These are phyloP conservation scores for Leishmania major DNA, from an alignment of 208 protist genomes.

Conservation along the genomic window DNA sequence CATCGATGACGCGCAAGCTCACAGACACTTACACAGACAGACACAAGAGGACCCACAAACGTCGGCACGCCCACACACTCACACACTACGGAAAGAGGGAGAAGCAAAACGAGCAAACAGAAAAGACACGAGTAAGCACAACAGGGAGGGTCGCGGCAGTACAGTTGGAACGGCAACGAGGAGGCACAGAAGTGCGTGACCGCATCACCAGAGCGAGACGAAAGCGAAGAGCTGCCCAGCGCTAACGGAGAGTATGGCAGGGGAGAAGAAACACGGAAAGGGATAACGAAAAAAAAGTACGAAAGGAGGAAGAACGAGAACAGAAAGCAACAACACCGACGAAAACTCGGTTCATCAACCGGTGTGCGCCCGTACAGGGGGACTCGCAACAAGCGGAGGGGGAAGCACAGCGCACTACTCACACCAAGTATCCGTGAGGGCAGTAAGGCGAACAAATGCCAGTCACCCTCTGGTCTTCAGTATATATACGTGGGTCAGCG, in stretches of 20 bases:
- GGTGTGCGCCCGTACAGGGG: neutral
- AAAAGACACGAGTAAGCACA: neutral
- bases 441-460: neutral
- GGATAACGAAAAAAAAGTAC: neutral
- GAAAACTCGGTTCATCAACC: neutral
- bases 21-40: neutral
- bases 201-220: neutral
- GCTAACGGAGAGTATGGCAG: neutral
- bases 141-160: neutral
- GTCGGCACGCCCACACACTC: neutral
- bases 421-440: neutral
- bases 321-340: conserved; percentile 3
- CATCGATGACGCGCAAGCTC: neutral
- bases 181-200: neutral
- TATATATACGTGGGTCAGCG: neutral
- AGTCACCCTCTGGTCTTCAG: neutral
- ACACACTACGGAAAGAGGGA: neutral
- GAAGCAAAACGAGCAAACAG: neutral
- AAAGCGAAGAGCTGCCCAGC: neutral
- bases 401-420: neutral
- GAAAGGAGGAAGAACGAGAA: neutral
- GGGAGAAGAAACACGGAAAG: neutral
- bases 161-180: neutral
- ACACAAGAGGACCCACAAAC: neutral
- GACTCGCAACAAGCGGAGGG: neutral